phyloP scores from a whole-genome alignment of 495 filamentous ascomycete species.

The Usnea hakonensis region DNA sequence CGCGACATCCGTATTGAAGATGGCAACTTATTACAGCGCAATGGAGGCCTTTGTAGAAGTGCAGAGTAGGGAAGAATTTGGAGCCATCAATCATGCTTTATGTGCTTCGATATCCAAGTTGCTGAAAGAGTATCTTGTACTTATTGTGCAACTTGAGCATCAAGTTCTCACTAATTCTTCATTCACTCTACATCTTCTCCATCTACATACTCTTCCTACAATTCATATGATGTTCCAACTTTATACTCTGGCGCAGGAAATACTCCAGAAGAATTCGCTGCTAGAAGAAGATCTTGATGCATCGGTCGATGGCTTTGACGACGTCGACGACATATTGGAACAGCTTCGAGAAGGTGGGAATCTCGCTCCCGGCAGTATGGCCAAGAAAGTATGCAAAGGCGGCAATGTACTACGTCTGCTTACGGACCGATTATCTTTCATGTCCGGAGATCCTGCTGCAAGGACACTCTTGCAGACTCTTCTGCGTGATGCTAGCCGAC shows the following conservation, averaged over 20 bases:
- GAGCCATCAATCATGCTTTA: constrained; percentile 90
- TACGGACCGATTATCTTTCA: constrained; percentile 71
- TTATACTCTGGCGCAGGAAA: constrained; percentile 76
- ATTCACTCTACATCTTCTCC: constrained; percentile 87
- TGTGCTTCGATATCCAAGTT: constrained; percentile 88
- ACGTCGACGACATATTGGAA: constrained; percentile 83
- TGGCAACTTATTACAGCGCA: constrained; percentile 88
- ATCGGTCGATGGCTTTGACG: constrained; percentile 69
- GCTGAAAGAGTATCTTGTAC: constrained; percentile 84
- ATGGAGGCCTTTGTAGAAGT: constrained; percentile 90
- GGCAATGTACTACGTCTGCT: constrained; percentile 80
- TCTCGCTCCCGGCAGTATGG: constrained; percentile 64
- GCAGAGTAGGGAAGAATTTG: constrained; percentile 86
- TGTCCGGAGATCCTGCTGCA: constrained; percentile 89
- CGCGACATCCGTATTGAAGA: constrained; percentile 79
- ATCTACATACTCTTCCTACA: constrained; percentile 82
- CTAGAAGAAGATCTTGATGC: constrained; percentile 82
- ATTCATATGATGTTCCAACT: constrained; percentile 83
- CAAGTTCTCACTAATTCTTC: constrained; percentile 78
- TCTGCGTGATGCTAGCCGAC: constrained; percentile 78
- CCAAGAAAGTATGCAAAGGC: constrained; percentile 90
- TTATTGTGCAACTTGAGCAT: constrained; percentile 87
- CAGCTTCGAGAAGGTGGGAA: constrained; percentile 72
- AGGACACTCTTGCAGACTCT: constrained; percentile 69
- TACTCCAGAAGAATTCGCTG: constrained; percentile 78